Base-by-base conservation (phyloP, 768 basidiomycete species). In the Tylopilus vinaceipallidus region DNA sequence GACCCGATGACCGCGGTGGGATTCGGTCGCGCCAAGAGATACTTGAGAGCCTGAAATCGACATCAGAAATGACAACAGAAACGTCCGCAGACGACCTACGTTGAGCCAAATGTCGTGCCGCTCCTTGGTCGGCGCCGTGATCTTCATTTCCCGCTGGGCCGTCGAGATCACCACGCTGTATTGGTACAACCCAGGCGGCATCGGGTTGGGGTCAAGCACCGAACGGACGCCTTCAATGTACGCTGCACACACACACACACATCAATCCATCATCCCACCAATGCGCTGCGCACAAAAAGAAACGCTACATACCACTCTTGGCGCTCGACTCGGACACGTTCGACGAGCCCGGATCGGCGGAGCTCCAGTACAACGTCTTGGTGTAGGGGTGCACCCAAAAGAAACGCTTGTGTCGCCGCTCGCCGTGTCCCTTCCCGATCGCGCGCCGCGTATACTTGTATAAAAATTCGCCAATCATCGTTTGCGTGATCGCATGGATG, bases 341-440 rank as follows among this genome's bases (percentile, higher is more conserved):
- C 33, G 82, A 81, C 22, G 91, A 90, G 24, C 92, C 94, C 42
- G 95, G 97, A 71, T 98, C 95, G 10, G 85, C 83, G 16, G 90
- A 86, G 62, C 91, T 92, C 97, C 97, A 99, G 69, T 98, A 98
- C 50, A 99, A 62, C 5, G 94, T 98, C 75, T 91, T 92, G 34
- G 95, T 98, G 66, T 98, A 99, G 17, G 97, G 97, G 70, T 98
- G 95, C n/a, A 99, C 86, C 97, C 97, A 99, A 79, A 98, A 97
- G 83, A 94, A 99, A 32, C 97, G 79, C 67, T 83, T 86, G 70
- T 99, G 97, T 44, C 95, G 75, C 66, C 82, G 85, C 66, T 92
- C 88, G 19, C 91, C 91, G 65, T 93, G 81, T 12, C 92, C 94
- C 69, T 90, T 95, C 20, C 94, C 92, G 61, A 98, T 82, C 16